These are phyloP conservation scores for Cutaneotrichosporon cyanovorans DNA, from an alignment of 1,284 basidiomycete genomes.

Conservation along the genomic window DNA sequence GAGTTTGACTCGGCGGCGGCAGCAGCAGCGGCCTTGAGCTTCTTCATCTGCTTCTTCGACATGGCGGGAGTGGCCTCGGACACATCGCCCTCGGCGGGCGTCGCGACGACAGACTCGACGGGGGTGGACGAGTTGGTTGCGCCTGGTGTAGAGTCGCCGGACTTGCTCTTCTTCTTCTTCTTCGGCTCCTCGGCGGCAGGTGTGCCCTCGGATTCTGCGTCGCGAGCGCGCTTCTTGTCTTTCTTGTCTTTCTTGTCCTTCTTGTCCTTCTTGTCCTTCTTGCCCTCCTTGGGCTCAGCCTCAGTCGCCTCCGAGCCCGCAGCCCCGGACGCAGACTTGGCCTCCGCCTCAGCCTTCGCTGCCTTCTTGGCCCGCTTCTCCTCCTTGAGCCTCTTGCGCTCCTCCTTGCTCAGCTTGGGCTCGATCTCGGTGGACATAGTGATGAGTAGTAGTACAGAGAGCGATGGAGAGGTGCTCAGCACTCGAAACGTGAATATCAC, in stretches of 20 bases:
- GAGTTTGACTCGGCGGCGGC: constrained; percentile 15
- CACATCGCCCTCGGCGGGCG: constrained; percentile 14
- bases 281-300: constrained; percentile 26
- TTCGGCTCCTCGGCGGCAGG: constrained; percentile 15
- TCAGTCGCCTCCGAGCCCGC: constrained; percentile 3
- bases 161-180: constrained; percentile 37
- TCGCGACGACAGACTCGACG: constrained; percentile 16
- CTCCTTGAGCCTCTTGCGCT: constrained; percentile 27
- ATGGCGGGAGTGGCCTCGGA: constrained; percentile 11
- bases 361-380: constrained; percentile 35
- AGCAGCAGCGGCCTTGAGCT: constrained; percentile 29
- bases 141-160: constrained; percentile 28
- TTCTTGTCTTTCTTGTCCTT: too few species aligned
- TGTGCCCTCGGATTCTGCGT: constrained; percentile 15
- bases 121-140: constrained; percentile 11
- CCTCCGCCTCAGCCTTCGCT: constrained; percentile 17
- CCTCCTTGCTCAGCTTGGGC: constrained; percentile 33
- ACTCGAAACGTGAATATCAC: too few species aligned
- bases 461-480: too few species aligned
- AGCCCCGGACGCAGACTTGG: constrained; percentile 16
- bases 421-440: constrained; percentile 36
- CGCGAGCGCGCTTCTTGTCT: constrained; percentile 35
- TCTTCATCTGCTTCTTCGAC: constrained; percentile 43
- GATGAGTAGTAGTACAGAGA: constrained; percentile 2
- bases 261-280: constrained; percentile 27